These are phyloP conservation scores for Protomyces inundatus DNA, from an alignment of 1,139 yeast species.

Conservation along the genomic window DNA sequence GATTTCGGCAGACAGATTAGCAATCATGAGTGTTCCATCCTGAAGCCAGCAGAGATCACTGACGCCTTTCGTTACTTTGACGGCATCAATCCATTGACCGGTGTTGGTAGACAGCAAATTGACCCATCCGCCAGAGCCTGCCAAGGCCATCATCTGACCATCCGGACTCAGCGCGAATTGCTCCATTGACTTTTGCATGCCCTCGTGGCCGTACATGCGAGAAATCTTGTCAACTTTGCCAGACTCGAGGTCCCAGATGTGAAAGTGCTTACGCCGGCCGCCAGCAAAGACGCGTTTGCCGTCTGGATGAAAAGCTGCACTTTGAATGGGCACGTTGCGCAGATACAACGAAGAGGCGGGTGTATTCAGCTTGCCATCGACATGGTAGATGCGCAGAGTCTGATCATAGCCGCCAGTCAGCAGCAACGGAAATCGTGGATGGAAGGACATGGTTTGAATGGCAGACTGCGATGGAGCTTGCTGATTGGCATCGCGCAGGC, in stretches of 20 bases:
- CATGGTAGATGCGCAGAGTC: slow-evolving; percentile 76
- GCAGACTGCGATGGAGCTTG: slow-evolving; percentile 66
- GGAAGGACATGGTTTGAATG: slow-evolving; percentile 78
- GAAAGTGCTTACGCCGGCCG: slow-evolving; percentile 88
- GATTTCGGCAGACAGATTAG: slow-evolving; percentile 76
- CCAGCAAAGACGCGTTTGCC: slow-evolving; percentile 67
- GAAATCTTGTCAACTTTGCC: slow-evolving; percentile 79
- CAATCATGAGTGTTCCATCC: slow-evolving; percentile 56
- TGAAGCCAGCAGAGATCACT: slow-evolving; percentile 64
- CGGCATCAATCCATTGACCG: slow-evolving; percentile 81
- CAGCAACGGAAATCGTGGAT: slow-evolving; percentile 74
- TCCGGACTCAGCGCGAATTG: slow-evolving; percentile 64
- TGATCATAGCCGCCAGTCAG: slow-evolving; percentile 91
- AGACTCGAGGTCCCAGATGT: slow-evolving; percentile 76
- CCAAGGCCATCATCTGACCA: slow-evolving; percentile 68
- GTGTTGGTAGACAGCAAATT: slow-evolving; percentile 68
- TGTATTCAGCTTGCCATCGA: slow-evolving; percentile 83
- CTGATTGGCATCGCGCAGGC: slow-evolving; percentile 81
- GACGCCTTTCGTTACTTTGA: slow-evolving; percentile 71
- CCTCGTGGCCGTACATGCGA: slow-evolving; percentile 86
- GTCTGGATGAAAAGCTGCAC: slow-evolving; percentile 59
- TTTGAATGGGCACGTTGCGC: slow-evolving; percentile 71
- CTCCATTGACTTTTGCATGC: slow-evolving; percentile 81
- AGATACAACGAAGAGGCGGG: slow-evolving; percentile 77
- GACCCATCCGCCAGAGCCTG: slow-evolving; percentile 88